These are phyloP conservation scores for Xanthoceras sorbifolium DNA, from an alignment of 345 rosid species.

Conservation along the genomic window DNA sequence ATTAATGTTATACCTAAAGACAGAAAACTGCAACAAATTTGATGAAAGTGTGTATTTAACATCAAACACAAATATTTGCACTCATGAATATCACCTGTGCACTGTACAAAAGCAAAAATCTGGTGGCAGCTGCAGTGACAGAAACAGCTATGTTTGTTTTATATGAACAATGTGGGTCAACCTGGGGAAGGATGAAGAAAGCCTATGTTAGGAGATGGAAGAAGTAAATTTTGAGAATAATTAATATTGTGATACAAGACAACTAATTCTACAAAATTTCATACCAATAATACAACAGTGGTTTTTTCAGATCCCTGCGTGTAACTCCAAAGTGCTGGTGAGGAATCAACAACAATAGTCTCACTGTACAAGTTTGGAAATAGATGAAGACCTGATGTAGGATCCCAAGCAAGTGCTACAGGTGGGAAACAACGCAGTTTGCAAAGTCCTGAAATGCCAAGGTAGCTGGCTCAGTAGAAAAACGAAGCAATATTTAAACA, in stretches of 20 bases:
- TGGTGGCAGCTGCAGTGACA: conserved; percentile 64
- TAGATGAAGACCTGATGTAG: conserved; percentile 74
- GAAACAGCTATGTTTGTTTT: conserved; percentile 66
- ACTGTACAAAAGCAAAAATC: conserved; percentile 76
- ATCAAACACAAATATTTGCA: conserved; percentile 12
- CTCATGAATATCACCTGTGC: conserved; percentile 55
- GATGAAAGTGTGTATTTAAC: not conserved
- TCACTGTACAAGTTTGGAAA: conserved; percentile 71
- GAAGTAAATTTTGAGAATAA: conserved; percentile 8
- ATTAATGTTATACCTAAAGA: conserved; percentile 1
- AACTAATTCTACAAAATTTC: conserved; percentile 18
- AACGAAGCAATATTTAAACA: conserved; percentile 8
- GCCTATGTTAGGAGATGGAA: conserved; percentile 8
- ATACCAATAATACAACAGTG: conserved; percentile 74
- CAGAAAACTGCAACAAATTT: conserved; percentile 1
- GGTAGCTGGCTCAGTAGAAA: conserved; percentile 26
- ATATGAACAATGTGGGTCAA: conserved; percentile 97
- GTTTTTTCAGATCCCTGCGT: conserved; percentile 68
- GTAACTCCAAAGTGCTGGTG: conserved; percentile 81
- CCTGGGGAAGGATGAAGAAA: conserved; percentile 50
- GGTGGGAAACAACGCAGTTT: conserved; percentile 98
- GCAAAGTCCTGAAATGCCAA: conserved; percentile 76
- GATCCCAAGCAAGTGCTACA: conserved; percentile 96
- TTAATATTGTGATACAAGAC: conserved; percentile 7
- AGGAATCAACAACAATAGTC: conserved; percentile 73